Evolutionary conservation across 1,284 basidiomycete species (phyloP), one percentile per base, ranked within the genome.

Genomic region (Ceratobasidium sp.): DNA sequence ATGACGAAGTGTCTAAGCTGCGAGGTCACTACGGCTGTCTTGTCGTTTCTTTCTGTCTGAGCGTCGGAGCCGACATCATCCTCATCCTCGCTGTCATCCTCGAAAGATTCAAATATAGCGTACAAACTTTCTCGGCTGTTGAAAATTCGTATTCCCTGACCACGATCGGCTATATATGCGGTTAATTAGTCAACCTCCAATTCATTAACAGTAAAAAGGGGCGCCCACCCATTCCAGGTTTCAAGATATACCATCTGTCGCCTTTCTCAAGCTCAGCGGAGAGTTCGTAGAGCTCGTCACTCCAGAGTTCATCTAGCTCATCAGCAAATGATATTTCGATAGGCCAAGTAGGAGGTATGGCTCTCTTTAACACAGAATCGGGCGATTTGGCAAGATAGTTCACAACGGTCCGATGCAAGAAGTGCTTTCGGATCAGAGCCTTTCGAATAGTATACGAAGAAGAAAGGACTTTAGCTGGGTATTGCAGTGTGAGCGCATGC

Each of bases 1-100:
- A 99, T 93, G 23, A 99, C 96, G 86, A 99, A 99, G 86, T 99
- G 96, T 46, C 97, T 90, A 55, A 99, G 88, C 81, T 98, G 97
- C 23, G 95, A 96, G 18, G 91, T 93, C 67, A 91, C 87, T 12
- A 97, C 90, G n/a, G 89, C 87, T 1, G 93, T 94, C 40, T 82
- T 85, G 10, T 80, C 81, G 6, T 81, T 81, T 63, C 81, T 79
- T 40, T 81, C 82, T 66, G 61, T n/a, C n/a, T 26, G 33, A 55
- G 28, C 23, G 3, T 82, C 82, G 23, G 80, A 81, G 26, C 83
- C 84, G 0, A 85, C 85, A 0, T 86, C 85, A 0, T 85, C 84
- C 60, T 88, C 88, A 20, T 88, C 86, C 12, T 86, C 86, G 4
- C 86, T 87, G 12, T 86, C 85, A 0, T 90, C 89, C 80, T 98